Percentiles rank a stretch among this genome's conserved stretches.
Evolutionary conservation across 495 filamentous ascomycete genomes (phyloP).

Genomic region (Chlorociboria aeruginascens): DNA sequence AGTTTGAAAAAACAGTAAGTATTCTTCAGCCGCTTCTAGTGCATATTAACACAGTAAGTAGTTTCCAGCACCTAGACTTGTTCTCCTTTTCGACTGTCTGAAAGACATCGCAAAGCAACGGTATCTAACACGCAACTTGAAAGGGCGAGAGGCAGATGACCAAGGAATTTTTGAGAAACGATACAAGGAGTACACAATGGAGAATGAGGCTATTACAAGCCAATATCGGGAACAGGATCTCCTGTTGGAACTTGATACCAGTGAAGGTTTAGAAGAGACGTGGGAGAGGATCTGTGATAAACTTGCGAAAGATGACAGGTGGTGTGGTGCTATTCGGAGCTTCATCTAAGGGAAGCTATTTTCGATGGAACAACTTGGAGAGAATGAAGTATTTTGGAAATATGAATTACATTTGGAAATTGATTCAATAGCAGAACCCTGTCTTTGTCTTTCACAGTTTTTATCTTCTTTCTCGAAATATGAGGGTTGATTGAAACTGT

Average conservation of each 20-base stretch:
- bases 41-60: neutral
- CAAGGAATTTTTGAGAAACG: constrained; percentile 6
- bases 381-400: no score
- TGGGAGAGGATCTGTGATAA: neutral
- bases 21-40: neutral
- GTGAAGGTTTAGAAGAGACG: neutral
- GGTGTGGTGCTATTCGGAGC: neutral
- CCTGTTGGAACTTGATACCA: neutral
- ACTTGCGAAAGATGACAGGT: neutral
- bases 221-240: neutral
- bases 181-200: constrained; percentile 6
- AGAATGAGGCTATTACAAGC: neutral
- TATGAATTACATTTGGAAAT: no score
- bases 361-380: no score
- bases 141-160: constrained; percentile 5
- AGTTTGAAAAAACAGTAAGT: constrained; percentile 2
- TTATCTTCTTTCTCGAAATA: no score
- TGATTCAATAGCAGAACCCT: no score
- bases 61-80: constrained; percentile 1
- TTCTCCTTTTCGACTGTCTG: constrained; percentile 8
- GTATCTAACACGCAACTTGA: constrained; percentile 1
- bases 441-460: no score
- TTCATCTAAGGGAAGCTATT: no score
- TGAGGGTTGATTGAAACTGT: no score
- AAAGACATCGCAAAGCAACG: constrained; percentile 7